Conservation (phyloP, 768 basidiomycete genomes). For the Pulveroboletus frians region DNA sequence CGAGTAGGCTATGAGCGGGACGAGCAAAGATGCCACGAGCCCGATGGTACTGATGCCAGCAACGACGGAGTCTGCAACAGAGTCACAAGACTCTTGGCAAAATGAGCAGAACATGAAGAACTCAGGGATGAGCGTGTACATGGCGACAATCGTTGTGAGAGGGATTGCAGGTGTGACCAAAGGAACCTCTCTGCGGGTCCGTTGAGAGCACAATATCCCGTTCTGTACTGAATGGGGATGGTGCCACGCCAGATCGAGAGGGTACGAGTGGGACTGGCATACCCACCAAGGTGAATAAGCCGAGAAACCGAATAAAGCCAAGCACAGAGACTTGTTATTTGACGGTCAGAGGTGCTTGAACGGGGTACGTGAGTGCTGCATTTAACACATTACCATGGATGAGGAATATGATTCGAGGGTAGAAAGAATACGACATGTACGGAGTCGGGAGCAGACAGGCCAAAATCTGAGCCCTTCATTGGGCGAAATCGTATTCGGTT, state of each 20-base stretch:
- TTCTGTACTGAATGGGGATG: constrained; percentile 39
- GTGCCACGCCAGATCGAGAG: background rate
- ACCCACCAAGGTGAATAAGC: constrained; percentile 33
- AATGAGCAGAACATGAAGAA: constrained; percentile 29
- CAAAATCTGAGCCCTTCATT: too few relatives aligned
- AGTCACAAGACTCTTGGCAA: too few relatives aligned
- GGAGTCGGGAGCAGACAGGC: too few relatives aligned
- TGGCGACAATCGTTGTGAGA: constrained; percentile 38
- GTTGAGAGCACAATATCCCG: constrained; percentile 43
- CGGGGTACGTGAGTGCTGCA: constrained; percentile 35
- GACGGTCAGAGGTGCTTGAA: constrained; percentile 42
- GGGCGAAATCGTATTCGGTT: too few relatives aligned
- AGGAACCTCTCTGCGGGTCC: constrained; percentile 40
- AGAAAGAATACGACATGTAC: too few relatives aligned
- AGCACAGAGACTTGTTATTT: constrained; percentile 40
- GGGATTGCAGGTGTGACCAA: constrained; percentile 27
- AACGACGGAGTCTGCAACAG: too few relatives aligned
- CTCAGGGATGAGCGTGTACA: constrained; percentile 44
- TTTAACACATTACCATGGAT: background rate
- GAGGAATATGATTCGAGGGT: background rate
- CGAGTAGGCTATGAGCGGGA: too few relatives aligned
- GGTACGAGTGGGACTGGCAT: background rate
- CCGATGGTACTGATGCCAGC: too few relatives aligned
- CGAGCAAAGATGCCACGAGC: too few relatives aligned
- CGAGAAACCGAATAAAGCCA: constrained; percentile 37